Evolutionary conservation across 371 early-diverging fungal genomes (phyloP), one percentile per base, ranked within the genome.

Genomic region (Syncephalastrum contaminatum): DNA sequence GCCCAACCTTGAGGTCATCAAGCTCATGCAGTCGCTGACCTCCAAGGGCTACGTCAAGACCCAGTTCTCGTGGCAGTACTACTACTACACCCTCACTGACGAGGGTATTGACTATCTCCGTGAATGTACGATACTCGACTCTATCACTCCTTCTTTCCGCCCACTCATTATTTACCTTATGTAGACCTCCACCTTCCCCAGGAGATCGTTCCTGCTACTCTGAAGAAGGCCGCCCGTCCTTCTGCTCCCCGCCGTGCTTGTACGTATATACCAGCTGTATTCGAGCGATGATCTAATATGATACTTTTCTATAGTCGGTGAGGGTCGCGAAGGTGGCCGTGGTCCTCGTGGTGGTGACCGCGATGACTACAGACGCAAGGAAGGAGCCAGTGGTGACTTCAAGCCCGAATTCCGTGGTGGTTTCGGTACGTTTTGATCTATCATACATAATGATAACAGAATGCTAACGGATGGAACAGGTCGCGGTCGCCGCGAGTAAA

Each of bases 21-120:
- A 98, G 91, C 91, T 96, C 58, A 86, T 97, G 72, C 97, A 96
- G 87, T 95, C 95, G 59, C 87, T 98, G 80, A 83, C 87, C 73
- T 98, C 99, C 70, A 91, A 89, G 75, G 96, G 94, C 69, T 91
- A 75, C 63, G 97, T 98, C 77, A 93, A 89, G 84, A 92, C 92
- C 73, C 91, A 90, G 72, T 99, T 99, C 93, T 95, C 95, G 69
- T 99, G 99, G 99, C 98, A 96, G 75, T 94, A 95, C 89, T 98
- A 93, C 84, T 99, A 99, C 92, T 99, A 98, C 87, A 93, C 90
- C 75, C 85, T 99, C 68, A 98, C 97, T 75, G 89, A 95, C 75
- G 92, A 90, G 81, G 99, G 99, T 82, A 95, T 98, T 72, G 94
- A 91, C 73, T 96, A 96, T 83, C 88, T 98, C 72, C 93, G 99